phyloP scores from a whole-genome alignment of 768 basidiomycete species.

The Ephemerocybe angulata region DNA sequence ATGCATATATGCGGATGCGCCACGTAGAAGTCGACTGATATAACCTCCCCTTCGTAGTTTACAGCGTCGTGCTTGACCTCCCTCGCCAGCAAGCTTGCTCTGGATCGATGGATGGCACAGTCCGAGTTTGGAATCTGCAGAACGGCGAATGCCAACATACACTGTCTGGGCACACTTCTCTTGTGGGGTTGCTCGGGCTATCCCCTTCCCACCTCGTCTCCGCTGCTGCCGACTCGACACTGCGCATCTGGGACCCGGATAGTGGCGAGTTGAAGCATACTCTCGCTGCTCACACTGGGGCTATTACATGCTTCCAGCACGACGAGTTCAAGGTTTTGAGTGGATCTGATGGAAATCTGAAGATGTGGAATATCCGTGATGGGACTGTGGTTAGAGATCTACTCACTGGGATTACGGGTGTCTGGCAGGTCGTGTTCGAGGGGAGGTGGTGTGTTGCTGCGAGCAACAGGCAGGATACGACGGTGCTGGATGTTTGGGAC shows the following conservation, averaged over 20 bases:
- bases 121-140: slow-evolving; percentile 88
- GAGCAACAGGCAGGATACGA: slow-evolving; percentile 73
- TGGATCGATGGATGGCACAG: slow-evolving; percentile 97
- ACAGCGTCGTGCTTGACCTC: slow-evolving; percentile 90
- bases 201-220: slow-evolving; percentile 90
- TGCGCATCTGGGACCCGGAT: slow-evolving; percentile 92
- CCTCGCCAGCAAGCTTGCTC: slow-evolving; percentile 88
- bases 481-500: slow-evolving; percentile 88
- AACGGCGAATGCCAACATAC: slow-evolving; percentile 78
- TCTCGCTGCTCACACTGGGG: slow-evolving; percentile 87
- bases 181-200: slow-evolving; percentile 89
- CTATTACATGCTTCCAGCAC: slow-evolving; percentile 99
- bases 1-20: slow-evolving; percentile 9
- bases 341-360: slow-evolving; percentile 92
- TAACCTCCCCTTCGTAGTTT: slow-evolving; percentile 50
- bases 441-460: slow-evolving; percentile 94
- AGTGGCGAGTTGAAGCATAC: slow-evolving; percentile 76
- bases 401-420: slow-evolving; percentile 86
- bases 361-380: slow-evolving; percentile 95
- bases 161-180: slow-evolving; percentile 87
- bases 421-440: slow-evolving; percentile 98
- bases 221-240: slow-evolving; percentile 92
- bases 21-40: not conserved
- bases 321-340: slow-evolving; percentile 97
- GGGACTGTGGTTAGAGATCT: slow-evolving; percentile 85